Evolutionary conservation across 768 basidiomycete species (phyloP).

Genomic region (Exsudoporus frostii): DNA sequence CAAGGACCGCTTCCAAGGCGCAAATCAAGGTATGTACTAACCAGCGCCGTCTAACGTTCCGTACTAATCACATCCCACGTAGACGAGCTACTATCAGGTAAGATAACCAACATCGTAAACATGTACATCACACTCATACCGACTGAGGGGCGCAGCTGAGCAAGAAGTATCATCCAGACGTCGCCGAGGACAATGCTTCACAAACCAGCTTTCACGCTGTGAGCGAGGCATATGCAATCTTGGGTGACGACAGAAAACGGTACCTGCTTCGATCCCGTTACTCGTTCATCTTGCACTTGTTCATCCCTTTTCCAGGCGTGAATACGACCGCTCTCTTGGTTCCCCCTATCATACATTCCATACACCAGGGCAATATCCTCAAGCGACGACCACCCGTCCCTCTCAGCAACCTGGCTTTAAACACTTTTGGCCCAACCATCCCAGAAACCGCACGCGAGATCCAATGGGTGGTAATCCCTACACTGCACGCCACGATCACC

Average conservation of each 20-base stretch:
- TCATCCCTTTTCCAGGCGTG: conserved; percentile 22
- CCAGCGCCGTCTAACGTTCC: not conserved
- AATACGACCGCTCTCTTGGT: conserved; percentile 28
- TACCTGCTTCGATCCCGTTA: conserved; percentile 9
- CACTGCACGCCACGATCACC: conserved; percentile 8
- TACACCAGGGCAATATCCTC: conserved; percentile 22
- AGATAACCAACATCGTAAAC: not conserved
- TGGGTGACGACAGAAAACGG: conserved; percentile 47
- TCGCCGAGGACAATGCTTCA: conserved; percentile 36
- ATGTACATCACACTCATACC: not conserved
- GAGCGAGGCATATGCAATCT: conserved; percentile 46
- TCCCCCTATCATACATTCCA: conserved; percentile 9
- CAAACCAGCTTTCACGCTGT: conserved; percentile 42
- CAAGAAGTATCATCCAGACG: conserved; percentile 47
- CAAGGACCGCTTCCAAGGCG: conserved; percentile 29
- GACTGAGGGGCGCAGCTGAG: conserved; percentile 35
- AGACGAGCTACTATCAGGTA: conserved; percentile 34
- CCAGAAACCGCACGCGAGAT: conserved; percentile 20
- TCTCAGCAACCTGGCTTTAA: conserved; percentile 26
- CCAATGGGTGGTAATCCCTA: conserved; percentile 6
- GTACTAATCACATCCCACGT: not conserved
- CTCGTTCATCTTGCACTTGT: not conserved
- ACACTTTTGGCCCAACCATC: conserved; percentile 26
- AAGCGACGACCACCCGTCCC: conserved; percentile 28
- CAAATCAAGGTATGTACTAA: conserved; percentile 33